Evolutionary conservation across 2,329 filamentous ascomycete species (phyloP).

Genomic region (Beauveria scarabaeidicola): DNA sequence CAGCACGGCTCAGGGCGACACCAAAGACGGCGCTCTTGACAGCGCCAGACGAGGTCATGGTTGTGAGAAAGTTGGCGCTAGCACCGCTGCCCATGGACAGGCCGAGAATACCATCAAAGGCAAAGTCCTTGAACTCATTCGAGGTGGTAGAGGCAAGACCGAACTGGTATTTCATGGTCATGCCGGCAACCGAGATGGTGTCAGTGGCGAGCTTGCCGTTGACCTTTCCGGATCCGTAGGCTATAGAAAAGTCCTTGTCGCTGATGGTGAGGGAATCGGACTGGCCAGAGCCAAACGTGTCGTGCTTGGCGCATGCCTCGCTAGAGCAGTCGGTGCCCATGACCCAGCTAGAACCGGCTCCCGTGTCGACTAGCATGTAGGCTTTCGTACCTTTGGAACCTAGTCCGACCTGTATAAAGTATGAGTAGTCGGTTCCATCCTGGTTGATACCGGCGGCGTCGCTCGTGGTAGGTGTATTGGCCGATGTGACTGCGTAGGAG

Average conservation of each 20-base stretch:
- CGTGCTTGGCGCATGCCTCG: slow-evolving; percentile 59
- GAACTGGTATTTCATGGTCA: slow-evolving; percentile 58
- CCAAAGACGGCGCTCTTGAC: slow-evolving; percentile 60
- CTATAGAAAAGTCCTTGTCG: slow-evolving; percentile 51
- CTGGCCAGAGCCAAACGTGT: slow-evolving; percentile 56
- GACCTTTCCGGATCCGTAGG: slow-evolving; percentile 71
- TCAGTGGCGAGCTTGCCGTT: slow-evolving; percentile 59
- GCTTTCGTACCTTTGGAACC: slow-evolving; percentile 46
- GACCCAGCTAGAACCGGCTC: slow-evolving; percentile 71
- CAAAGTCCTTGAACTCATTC: slow-evolving; percentile 65
- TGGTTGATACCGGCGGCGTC: slow-evolving; percentile 51
- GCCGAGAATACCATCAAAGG: slow-evolving; percentile 82
- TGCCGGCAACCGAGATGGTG: slow-evolving; percentile 55
- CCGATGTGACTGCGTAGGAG: slow-evolving; percentile 38
- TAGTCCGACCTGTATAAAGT: slow-evolving; percentile 50
- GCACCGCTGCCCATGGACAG: slow-evolving; percentile 55
- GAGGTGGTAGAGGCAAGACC: slow-evolving; percentile 66
- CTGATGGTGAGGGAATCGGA: slow-evolving; percentile 55
- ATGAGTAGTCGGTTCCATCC: slow-evolving; percentile 58
- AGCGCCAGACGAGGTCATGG: slow-evolving; percentile 46
- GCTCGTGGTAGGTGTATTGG: slow-evolving; percentile 34
- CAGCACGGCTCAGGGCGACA: slow-evolving; percentile 58
- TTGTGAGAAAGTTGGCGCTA: slow-evolving; percentile 59
- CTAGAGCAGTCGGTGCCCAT: slow-evolving; percentile 64
- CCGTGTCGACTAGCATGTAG: slow-evolving; percentile 58